A percentile compares a stretch with the other conserved stretches of the same genome.
phyloP scores from a whole-genome alignment of 2,329 filamentous ascomycete genomes.

The Oidium heveae region DNA sequence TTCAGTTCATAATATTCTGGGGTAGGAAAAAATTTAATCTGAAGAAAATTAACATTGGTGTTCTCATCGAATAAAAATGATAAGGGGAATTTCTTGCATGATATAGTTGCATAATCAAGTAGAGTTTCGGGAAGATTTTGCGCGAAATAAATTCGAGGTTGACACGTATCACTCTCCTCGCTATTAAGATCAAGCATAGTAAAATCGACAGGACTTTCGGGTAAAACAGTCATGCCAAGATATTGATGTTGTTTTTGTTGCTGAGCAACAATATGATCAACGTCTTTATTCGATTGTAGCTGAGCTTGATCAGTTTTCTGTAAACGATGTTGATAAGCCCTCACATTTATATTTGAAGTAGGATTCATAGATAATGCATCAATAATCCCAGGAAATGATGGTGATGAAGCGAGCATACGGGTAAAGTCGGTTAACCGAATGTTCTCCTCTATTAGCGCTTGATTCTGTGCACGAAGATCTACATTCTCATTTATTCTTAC shows the following conservation, averaged over 20 bases:
- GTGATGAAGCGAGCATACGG: slow-evolving; percentile 57
- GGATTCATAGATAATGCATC: slow-evolving; percentile 41
- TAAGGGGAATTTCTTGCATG: slow-evolving; percentile 40
- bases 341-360: slow-evolving; percentile 16
- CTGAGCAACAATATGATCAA: slow-evolving; percentile 30
- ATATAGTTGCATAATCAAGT: slow-evolving; percentile 36
- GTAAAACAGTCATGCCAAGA: slow-evolving; percentile 62
- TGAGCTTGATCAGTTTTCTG: slow-evolving; percentile 18
- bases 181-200: slow-evolving; percentile 39
- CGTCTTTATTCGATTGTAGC: slow-evolving; percentile 35
- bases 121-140: slow-evolving; percentile 30
- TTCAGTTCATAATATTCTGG: slow-evolving; percentile 9
- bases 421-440: slow-evolving; percentile 52
- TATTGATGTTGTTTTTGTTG: slow-evolving; percentile 32
- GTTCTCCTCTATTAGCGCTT: slow-evolving; percentile 63
- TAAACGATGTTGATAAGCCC: slow-evolving; percentile 14
- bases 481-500: slow-evolving; percentile 62
- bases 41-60: slow-evolving; percentile 23
- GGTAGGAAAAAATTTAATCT: slow-evolving; percentile 18
- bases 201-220: slow-evolving; percentile 54
- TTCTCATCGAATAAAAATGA: slow-evolving; percentile 16
- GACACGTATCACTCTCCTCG: slow-evolving; percentile 28
- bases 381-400: slow-evolving; percentile 63
- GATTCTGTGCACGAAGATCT: slow-evolving; percentile 59
- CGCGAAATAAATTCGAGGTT: slow-evolving; percentile 50